Percentiles rank a stretch among this genome's conserved stretches.
Conservation (phyloP, 1,139 yeast species). For the Suhomyces atakaporum region DNA sequence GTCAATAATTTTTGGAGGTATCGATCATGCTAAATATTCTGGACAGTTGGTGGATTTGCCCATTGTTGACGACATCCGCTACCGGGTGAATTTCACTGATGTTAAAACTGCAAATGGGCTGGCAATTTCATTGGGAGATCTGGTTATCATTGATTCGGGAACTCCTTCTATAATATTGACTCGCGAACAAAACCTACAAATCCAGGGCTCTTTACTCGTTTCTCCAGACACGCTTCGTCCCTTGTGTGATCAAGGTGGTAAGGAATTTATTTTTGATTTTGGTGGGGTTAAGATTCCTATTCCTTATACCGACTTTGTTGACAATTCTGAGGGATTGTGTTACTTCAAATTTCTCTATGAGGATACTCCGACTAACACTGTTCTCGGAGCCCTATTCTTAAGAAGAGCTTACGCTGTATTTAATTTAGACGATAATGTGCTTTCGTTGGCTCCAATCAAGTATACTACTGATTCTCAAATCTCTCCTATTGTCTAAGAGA, state of each 20-base stretch:
- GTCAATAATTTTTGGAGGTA: neutral
- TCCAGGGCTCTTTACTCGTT: neutral
- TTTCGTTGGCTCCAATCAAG: slow-evolving; percentile 25
- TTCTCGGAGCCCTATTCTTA: no score
- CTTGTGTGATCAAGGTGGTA: neutral
- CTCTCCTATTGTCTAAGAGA: neutral
- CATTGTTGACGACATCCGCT: neutral
- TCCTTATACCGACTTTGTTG: neutral
- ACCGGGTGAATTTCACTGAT: neutral
- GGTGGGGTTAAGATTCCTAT: neutral
- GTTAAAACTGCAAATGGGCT: neutral
- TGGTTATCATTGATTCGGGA: neutral
- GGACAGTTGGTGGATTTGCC: neutral
- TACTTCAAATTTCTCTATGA: no score
- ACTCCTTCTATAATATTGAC: neutral
- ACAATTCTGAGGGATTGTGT: neutral
- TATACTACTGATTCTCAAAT: slow-evolving; percentile 1
- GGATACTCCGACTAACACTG: no score
- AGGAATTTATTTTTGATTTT: neutral
- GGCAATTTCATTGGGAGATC: neutral
- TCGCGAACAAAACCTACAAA: no score
- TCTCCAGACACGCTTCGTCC: neutral
- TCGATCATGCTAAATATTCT: neutral
- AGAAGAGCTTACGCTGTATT: slow-evolving; percentile 31
- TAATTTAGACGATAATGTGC: slow-evolving; percentile 27